phyloP scores from a whole-genome alignment of 2,329 filamentous ascomycete genomes.

The Massarina eburnea region DNA sequence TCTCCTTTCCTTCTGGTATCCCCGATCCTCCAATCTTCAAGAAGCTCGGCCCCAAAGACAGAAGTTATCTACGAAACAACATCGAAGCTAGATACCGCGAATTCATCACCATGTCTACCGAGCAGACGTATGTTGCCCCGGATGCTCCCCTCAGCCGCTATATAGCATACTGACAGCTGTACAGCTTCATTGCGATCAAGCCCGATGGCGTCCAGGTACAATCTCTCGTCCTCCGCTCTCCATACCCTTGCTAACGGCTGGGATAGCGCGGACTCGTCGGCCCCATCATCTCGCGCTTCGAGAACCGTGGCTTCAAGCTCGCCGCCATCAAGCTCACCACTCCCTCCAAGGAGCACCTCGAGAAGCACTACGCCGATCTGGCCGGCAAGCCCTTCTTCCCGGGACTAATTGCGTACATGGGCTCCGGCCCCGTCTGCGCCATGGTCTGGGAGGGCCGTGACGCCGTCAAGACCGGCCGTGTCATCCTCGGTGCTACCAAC shows the following conservation, averaged over 20 bases:
- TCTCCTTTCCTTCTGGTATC: conserved; percentile 21
- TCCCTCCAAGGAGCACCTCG: conserved; percentile 90
- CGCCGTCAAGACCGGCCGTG: conserved; percentile 97
- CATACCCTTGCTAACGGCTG: conserved; percentile 9
- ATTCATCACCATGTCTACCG: conserved; percentile 55
- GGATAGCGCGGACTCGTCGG: conserved; percentile 90
- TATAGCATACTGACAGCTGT: conserved; percentile 31
- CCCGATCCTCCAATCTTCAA: conserved; percentile 39
- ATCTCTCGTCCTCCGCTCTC: neutral
- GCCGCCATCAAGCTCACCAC: conserved; percentile 93
- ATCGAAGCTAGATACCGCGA: too few species aligned
- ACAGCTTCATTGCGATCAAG: conserved; percentile 99
- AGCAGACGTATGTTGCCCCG: conserved; percentile 77
- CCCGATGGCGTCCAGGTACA: conserved; percentile 97
- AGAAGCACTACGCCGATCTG: conserved; percentile 96
- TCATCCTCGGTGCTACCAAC: conserved; percentile 98
- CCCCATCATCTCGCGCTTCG: conserved; percentile 97
- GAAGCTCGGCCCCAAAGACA: conserved; percentile 49
- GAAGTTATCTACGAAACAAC: too few species aligned
- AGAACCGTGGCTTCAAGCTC: conserved; percentile 98
- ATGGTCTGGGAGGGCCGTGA: conserved; percentile 99
- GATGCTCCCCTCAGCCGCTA: conserved; percentile 10
- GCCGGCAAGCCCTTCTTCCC: conserved; percentile 95
- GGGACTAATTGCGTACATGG: conserved; percentile 94
- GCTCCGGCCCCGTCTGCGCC: conserved; percentile 92